phyloP scores from a whole-genome alignment of 1,284 basidiomycete species.

The Flammula alnicola region DNA sequence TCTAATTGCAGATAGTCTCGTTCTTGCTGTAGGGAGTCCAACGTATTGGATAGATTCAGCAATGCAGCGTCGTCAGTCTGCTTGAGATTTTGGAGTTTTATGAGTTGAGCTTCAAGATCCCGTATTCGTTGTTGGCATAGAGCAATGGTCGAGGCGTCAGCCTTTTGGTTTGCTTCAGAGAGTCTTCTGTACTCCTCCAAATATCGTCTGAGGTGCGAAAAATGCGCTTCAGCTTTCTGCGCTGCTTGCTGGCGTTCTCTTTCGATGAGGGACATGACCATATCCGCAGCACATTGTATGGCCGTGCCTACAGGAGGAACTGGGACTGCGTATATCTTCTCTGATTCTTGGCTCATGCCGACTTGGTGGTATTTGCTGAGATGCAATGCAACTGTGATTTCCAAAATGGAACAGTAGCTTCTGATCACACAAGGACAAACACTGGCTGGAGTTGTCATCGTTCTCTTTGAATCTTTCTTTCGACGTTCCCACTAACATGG shows the following conservation, averaged over 20 bases:
- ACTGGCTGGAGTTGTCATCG: not conserved
- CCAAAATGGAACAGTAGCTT: not conserved
- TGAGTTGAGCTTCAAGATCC: not conserved
- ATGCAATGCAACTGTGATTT: too few relatives aligned
- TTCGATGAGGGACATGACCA: constrained; percentile 26
- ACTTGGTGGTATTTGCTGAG: too few relatives aligned
- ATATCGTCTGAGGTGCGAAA: not conserved
- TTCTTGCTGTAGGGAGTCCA: too few relatives aligned
- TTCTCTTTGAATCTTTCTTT: constrained; percentile 1
- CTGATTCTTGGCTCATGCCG: not conserved
- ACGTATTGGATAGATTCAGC: too few relatives aligned
- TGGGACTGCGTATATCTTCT: not conserved
- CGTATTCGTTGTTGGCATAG: not conserved
- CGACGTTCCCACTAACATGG: constrained; percentile 44
- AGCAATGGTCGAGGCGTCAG: not conserved
- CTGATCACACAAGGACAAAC: constrained; percentile 5
- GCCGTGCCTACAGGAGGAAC: constrained; percentile 16
- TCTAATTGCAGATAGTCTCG: too few relatives aligned
- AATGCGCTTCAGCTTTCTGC: constrained; percentile 14
- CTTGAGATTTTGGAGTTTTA: not conserved
- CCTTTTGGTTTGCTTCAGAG: not conserved
- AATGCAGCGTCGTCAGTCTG: too few relatives aligned
- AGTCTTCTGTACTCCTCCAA: constrained; percentile 1
- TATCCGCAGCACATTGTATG: constrained; percentile 27
- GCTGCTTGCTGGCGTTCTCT: constrained; percentile 24